Base-by-base conservation (phyloP, 2,329 filamentous ascomycete genomes). In the Talaromyces sp. region DNA sequence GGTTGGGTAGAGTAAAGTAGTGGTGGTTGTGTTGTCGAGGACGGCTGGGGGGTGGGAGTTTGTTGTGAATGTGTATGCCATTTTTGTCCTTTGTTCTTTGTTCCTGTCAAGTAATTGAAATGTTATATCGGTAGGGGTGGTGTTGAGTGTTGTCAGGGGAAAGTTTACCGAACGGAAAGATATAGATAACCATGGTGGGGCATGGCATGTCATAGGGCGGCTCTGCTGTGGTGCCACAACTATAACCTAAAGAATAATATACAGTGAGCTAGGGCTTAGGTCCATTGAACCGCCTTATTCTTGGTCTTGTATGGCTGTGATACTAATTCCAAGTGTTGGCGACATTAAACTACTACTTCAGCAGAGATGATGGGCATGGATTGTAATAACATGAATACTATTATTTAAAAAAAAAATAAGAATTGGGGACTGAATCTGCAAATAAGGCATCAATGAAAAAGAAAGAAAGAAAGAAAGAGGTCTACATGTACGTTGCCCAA, bases 1-100 rank as follows among this genome's bases (percentile, higher is more conserved):
- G 9, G 68, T 67, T 18, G 73, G 70, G 56, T 75, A 71, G 34
- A 59, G 59, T 23, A 23, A 23, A 23, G 23, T 23, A 23, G 23
- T 23, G 18, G 71, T 65, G 23, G 53, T 54, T 27, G 61, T 59
- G 6, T 23, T 36, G 2, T 36, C 14, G 36, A 57, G 56, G 50
- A 34, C 5, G 27, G 36, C 44, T 5, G 61, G 61, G 10, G 61
- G 58, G 28, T 63, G 58, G 6, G 47, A 23, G 27, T 16, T 16
- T 44, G 34, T 60, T 4, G 51, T 60, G 57, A 63, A 63, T 23
- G 23, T 56, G 51, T 44, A 23, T 56, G 50, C 16, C 31, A 36
- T 53, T 50, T 55, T 50, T 5, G 2, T 23, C n/a, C 34, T 12
- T 10, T n/a, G 2, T 47, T 4, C 28, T 51, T 54, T 12, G n/a